A percentile compares a stretch with the other conserved stretches of the same genome.
phyloP scores from a whole-genome alignment of 2,329 filamentous ascomycete species.

The Talaromyces funiculosus region DNA sequence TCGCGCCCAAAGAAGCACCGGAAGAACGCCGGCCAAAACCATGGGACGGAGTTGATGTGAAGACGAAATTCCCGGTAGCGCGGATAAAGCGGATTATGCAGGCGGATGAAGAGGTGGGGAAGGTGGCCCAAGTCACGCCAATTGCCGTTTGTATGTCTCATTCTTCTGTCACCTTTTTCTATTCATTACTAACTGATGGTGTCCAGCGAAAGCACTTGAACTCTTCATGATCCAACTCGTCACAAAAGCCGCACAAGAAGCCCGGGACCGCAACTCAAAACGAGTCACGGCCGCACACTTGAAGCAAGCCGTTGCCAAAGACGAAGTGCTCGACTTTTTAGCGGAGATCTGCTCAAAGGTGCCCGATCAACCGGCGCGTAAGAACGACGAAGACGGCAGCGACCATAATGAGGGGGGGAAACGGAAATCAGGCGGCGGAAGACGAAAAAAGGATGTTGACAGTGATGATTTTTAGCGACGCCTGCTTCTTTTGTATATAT shows the following conservation, averaged over 20 bases:
- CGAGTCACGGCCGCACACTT: conserved; percentile 85
- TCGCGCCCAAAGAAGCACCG: conserved; percentile 12
- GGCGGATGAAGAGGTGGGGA: conserved; percentile 95
- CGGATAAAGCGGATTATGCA: conserved; percentile 99
- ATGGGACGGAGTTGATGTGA: conserved; percentile 63
- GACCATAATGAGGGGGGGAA: conserved; percentile 33
- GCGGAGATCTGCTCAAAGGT: conserved; percentile 85
- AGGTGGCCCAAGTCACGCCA: conserved; percentile 94
- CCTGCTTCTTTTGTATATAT: not conserved
- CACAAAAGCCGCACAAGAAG: conserved; percentile 78
- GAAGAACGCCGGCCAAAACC: conserved; percentile 21
- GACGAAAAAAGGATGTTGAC: conserved; percentile 46
- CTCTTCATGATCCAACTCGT: conserved; percentile 97
- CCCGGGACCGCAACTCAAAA: conserved; percentile 76
- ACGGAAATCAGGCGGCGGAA: conserved; percentile 37
- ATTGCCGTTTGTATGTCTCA: conserved; percentile 69
- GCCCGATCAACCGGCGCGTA: conserved; percentile 53
- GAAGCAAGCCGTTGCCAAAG: conserved; percentile 80
- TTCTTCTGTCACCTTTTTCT: not conserved
- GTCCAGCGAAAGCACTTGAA: conserved; percentile 81
- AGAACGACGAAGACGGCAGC: conserved; percentile 39
- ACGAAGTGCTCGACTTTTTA: conserved; percentile 92
- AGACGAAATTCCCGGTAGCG: conserved; percentile 93
- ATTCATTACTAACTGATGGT: not conserved
- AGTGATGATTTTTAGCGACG: conserved; percentile 21